Conservation (phyloP, 148 eudicot species). For the Rheum nobile region DNA sequence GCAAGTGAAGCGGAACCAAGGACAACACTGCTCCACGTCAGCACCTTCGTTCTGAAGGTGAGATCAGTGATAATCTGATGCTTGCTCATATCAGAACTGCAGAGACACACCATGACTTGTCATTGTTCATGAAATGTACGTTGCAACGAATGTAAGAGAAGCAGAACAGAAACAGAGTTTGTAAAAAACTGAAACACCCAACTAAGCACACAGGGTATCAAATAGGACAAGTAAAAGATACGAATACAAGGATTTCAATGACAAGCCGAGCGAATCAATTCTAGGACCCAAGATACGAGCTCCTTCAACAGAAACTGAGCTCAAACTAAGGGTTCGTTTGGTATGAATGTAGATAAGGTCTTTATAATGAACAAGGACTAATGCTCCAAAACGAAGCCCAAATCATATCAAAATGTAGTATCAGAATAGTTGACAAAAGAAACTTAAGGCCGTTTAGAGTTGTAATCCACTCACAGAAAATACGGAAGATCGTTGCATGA, state of each 20-base stretch:
- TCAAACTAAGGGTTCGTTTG: neutral
- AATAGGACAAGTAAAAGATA: too few species aligned
- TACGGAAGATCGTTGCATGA: conserved; percentile 68
- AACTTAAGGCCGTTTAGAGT: neutral
- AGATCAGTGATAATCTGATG: conserved; percentile 64
- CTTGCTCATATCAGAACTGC: conserved; percentile 70
- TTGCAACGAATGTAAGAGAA: neutral
- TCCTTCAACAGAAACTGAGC: neutral
- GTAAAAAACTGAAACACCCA: neutral
- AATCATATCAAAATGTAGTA: neutral
- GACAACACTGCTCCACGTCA: conserved; percentile 61
- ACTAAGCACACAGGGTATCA: too few species aligned
- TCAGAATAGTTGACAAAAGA: neutral
- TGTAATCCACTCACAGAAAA: conserved; percentile 48
- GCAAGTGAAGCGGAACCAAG: conserved; percentile 62
- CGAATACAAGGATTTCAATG: neutral
- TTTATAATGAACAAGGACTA: neutral
- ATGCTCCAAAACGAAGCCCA: neutral
- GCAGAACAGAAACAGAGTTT: neutral
- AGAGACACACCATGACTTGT: neutral
- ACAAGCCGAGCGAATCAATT: neutral
- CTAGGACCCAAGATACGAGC: neutral
- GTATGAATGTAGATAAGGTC: neutral
- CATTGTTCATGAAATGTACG: neutral
- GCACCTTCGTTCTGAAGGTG: conserved; percentile 37